Conservation (phyloP, 176 grass and related monocot species). For the Cenchrus americanus region DNA sequence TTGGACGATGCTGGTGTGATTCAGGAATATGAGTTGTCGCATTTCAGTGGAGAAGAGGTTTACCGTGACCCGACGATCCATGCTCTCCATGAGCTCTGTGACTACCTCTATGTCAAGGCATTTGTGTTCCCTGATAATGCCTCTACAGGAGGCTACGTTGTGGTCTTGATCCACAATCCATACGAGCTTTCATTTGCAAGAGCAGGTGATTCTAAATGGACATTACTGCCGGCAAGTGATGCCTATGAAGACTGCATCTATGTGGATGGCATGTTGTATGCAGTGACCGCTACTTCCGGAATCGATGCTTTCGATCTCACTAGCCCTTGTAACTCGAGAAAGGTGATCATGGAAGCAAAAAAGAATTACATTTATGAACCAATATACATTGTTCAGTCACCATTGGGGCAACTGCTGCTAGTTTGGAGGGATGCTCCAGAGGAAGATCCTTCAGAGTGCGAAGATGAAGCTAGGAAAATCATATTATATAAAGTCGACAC, state of each 20-base stretch:
- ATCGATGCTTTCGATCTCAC: neutral
- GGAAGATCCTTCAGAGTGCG: neutral
- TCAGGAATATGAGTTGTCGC: neutral
- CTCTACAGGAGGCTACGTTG: neutral
- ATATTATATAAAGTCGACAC: neutral
- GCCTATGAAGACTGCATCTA: neutral
- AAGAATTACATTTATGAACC: neutral
- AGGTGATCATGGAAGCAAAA: neutral
- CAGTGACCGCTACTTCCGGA: neutral
- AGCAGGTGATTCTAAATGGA: neutral
- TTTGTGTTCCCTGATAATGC: neutral
- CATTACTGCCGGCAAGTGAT: too few relatives aligned
- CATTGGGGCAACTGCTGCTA: neutral
- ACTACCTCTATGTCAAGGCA: neutral
- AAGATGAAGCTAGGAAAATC: neutral
- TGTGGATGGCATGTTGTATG: neutral
- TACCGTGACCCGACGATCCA: neutral
- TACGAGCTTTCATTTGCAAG: neutral
- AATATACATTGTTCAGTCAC: neutral
- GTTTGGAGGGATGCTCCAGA: neutral
- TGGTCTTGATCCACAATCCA: neutral
- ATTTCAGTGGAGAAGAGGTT: neutral
- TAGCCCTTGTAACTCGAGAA: neutral
- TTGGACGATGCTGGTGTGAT: neutral
- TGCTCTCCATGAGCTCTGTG: neutral